Evolutionary conservation across 2,329 filamentous ascomycete species (phyloP), one percentile per base, ranked within the genome.

Genomic region (Elsinoe necatrix): DNA sequence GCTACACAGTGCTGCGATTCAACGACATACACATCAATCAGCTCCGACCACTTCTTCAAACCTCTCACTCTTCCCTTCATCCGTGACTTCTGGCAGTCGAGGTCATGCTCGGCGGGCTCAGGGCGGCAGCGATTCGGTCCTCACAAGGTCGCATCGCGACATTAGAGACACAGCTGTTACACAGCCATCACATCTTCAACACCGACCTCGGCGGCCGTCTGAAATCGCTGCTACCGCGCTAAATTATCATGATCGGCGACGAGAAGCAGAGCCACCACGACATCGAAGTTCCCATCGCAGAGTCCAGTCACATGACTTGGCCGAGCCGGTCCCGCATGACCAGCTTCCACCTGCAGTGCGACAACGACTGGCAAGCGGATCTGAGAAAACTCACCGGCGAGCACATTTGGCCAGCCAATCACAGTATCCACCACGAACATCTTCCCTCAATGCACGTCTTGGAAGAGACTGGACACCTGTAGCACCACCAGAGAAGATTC

Each of bases 391-490:
- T 23, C 48, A 39, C 11, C 31, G 14, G n/a, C 18, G 34, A 16
- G 20, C 31, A 23, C 48, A 25, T 18, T 25, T 31, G 3, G 18
- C 14, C 6, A 18, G 14, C n/a, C 48, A 52, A 21, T 31, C 29
- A 20, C 48, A 52, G 21, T 52, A 34, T n/a, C 48, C 48, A 29
- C 31, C 48, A 21, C 48, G 48, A 16, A 52, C 48, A 23, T 52
- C 48, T 11, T 52, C 48, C 8, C 31, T 52, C 4, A 29, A 39
- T 12, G 29, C 29, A 3, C 48, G 27, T 9, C 20, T 21, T 21
- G 6, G 1, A 2, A 37, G n/a, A 11, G 23, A 48, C 18, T 37
- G 12, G 48, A 52, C 18, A 34, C 45, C n/a, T n/a, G 29, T 18
- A 12, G n/a, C n/a, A 20, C 45, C 45, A n/a, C 7, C 45, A 18